Evolutionary conservation across 371 early-diverging fungal genomes (phyloP).

Genomic region (Mucor mucedo): DNA sequence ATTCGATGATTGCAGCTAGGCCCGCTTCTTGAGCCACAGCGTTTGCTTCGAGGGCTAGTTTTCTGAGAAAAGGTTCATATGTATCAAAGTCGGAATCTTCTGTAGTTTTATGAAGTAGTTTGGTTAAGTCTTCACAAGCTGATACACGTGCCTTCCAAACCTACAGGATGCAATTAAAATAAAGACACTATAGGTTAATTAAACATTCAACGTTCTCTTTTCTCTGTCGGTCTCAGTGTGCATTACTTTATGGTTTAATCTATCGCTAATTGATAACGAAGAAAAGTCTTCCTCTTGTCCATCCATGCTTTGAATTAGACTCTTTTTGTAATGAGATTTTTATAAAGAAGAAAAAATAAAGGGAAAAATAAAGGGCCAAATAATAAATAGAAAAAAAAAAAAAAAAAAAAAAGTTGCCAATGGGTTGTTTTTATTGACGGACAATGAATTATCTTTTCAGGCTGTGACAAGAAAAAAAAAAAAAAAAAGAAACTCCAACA

Average conservation of each 20-base stretch:
- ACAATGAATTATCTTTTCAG: no score
- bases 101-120: constrained; percentile 66
- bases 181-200: no score
- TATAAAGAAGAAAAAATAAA: constrained; percentile 8
- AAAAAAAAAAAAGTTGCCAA: background rate
- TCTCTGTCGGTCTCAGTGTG: background rate
- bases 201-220: constrained; percentile 9
- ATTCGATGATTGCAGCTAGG: constrained; percentile 74
- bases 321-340: background rate
- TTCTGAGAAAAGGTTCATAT: constrained; percentile 74
- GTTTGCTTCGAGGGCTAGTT: constrained; percentile 87
- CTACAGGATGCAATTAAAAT: constrained; percentile 40
- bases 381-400: background rate
- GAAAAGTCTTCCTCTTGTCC: constrained; percentile 70
- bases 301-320: constrained; percentile 9
- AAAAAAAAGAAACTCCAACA: no score
- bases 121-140: constrained; percentile 85
- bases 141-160: constrained; percentile 93
- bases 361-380: background rate
- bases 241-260: constrained; percentile 75
- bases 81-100: constrained; percentile 71
- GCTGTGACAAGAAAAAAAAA: no score
- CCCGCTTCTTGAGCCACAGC: constrained; percentile 93
- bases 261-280: constrained; percentile 67
- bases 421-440: no score